A percentile compares a stretch with the other conserved stretches of the same genome.
These are phyloP conservation scores for Skeletonema menzelii DNA, from an alignment of 108 stramenopile genomes.

Conservation along the genomic window DNA sequence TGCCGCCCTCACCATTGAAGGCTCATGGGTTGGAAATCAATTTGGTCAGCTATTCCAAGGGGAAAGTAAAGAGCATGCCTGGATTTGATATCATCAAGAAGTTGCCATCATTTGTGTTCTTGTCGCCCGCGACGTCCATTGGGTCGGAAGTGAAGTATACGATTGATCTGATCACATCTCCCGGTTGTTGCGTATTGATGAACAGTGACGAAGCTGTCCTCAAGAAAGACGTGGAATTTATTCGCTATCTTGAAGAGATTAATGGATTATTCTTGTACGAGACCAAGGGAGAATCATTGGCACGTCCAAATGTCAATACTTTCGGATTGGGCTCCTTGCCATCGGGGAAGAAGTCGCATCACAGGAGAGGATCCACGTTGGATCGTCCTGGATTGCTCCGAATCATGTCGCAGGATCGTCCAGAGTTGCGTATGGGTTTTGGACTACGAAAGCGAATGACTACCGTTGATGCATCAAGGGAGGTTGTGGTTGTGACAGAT, in stretches of 20 bases:
- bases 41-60: slow-evolving; percentile 75
- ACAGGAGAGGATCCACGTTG: slow-evolving; percentile 49
- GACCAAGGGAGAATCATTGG: slow-evolving; percentile 63
- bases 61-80: slow-evolving; percentile 70
- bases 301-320: slow-evolving; percentile 64
- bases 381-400: slow-evolving; percentile 76
- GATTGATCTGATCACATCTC: slow-evolving; percentile 69
- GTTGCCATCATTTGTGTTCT: slow-evolving; percentile 71
- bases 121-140: slow-evolving; percentile 58
- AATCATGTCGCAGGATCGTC: slow-evolving; percentile 72
- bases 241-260: slow-evolving; percentile 83
- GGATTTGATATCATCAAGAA: slow-evolving; percentile 77
- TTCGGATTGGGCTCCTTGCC: slow-evolving; percentile 45
- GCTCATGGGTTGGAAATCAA: slow-evolving; percentile 86
- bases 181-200: slow-evolving; percentile 79
- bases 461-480: slow-evolving; percentile 73
- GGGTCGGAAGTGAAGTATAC: slow-evolving; percentile 77
- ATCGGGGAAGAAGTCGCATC: slow-evolving; percentile 37
- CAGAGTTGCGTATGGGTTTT: slow-evolving; percentile 56
- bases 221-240: slow-evolving; percentile 71
- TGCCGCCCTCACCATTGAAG: slow-evolving; percentile 78
- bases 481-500: slow-evolving; percentile 88
- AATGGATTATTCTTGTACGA: slow-evolving; percentile 83
- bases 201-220: slow-evolving; percentile 60
- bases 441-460: slow-evolving; percentile 70